Conservation (phyloP, 1,139 yeast genomes). For the Meyerozyma smithsonii region DNA sequence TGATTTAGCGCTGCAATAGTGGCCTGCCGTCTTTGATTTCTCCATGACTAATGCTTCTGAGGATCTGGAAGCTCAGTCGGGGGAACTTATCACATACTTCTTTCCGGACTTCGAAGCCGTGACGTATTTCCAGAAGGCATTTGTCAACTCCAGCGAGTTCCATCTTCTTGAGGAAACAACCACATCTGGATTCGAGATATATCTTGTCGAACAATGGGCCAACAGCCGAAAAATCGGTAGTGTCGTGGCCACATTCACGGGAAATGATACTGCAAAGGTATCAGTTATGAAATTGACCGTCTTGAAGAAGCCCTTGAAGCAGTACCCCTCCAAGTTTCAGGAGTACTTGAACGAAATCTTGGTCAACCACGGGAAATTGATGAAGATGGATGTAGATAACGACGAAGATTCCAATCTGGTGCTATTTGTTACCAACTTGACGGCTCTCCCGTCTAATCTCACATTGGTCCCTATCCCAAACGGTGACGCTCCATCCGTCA, state of each 20-base stretch:
- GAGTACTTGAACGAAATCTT: constrained; percentile 63
- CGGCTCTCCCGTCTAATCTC: constrained; percentile 73
- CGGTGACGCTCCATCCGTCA: constrained; percentile 53
- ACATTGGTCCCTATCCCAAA: constrained; percentile 65
- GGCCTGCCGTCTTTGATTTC: constrained; percentile 1
- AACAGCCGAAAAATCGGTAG: constrained; percentile 63
- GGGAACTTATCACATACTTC: constrained; percentile 37
- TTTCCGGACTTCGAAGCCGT: constrained; percentile 53
- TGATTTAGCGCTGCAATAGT: no score
- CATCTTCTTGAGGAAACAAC: constrained; percentile 38
- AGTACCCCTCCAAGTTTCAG: constrained; percentile 58
- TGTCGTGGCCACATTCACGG: constrained; percentile 78
- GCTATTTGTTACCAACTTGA: constrained; percentile 74
- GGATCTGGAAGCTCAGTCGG: constrained; percentile 4
- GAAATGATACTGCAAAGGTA: constrained; percentile 62
- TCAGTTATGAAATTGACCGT: constrained; percentile 56
- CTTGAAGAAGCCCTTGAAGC: constrained; percentile 48
- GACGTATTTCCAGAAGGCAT: constrained; percentile 40
- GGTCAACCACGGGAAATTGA: constrained; percentile 50
- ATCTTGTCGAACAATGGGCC: constrained; percentile 93
- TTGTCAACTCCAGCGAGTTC: constrained; percentile 32
- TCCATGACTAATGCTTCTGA: not conserved
- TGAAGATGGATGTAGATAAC: constrained; percentile 23
- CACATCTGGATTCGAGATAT: constrained; percentile 74
- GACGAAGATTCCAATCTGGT: constrained; percentile 22